Base-by-base conservation (phyloP, 1,139 yeast species). In the Meyerozyma smithsonii region DNA sequence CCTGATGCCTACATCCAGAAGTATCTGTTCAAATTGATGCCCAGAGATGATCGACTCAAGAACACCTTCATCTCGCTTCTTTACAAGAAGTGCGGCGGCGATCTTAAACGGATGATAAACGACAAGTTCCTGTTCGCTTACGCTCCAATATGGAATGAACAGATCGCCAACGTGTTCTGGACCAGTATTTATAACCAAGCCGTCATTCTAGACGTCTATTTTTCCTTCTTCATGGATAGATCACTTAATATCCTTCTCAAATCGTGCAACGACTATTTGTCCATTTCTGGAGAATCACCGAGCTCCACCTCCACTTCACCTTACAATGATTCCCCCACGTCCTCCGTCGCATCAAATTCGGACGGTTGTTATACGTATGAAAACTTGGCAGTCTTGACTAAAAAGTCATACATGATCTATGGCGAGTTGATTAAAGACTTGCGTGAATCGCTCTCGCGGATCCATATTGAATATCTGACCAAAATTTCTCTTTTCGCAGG, bases 401-500 rank as follows among this genome's bases (percentile, higher is more conserved):
- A 55, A 18, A 66, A 63, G 44, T 63, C 72, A 5, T 68, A 60
- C 41, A 45, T 50, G 14, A 61, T 60, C 36, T 69, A 66, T 45
- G 72, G 72, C 1, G 47, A 48, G 18, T 53, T 68, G 36, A 66
- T 69, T 10, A 55, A 55, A 20, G 60, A 63, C 36, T 54, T 69
- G 25, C 48, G 72, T 30, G 61, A 59, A 35, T 58, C 69, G 1
- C 54, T 69, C 30, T 54, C 53, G 20, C 46, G 51, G 17, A 55
- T 58, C 35, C 68, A 64, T 40, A 52, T 63, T 11, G 73, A 68
- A 40, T 64, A 56, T 42, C 63, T 73, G 2, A 61, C 71, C 3
- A 58, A 62, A 33, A 62, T 69, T 21, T 68, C 74, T 8, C 52
- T 69, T 35, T 59, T 64, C 39, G 58, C 71, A 1, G 60, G 69